These are phyloP conservation scores for Hygrophorus russula DNA, from an alignment of 768 basidiomycete species.

Conservation along the genomic window DNA sequence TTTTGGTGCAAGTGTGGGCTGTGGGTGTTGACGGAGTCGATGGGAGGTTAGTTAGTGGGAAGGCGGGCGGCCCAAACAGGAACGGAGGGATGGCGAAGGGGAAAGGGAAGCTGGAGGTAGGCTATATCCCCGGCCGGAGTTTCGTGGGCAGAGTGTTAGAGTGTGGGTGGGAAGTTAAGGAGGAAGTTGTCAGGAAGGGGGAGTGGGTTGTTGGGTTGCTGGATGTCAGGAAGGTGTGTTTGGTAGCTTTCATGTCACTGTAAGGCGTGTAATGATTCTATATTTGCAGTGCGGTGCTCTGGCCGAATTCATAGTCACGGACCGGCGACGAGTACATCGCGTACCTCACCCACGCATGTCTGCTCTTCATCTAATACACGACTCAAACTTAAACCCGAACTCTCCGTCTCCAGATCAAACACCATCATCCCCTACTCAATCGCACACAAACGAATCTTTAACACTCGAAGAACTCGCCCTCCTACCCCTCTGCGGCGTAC, in stretches of 20 bases:
- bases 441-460: conserved; percentile 10
- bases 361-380: neutral
- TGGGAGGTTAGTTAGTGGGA: conserved; percentile 47
- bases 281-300: conserved; percentile 63
- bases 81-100: conserved; percentile 1
- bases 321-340: conserved; percentile 66
- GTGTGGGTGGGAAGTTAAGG: conserved; percentile 70
- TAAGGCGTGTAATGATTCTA: conserved; percentile 6
- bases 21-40: conserved; percentile 76
- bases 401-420: neutral
- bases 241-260: conserved; percentile 6
- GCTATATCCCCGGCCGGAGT: conserved; percentile 79
- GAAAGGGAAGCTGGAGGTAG: conserved; percentile 30
- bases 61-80: conserved; percentile 16
- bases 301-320: conserved; percentile 79
- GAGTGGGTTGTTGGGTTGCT: conserved; percentile 83
- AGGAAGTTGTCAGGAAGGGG: conserved; percentile 54
- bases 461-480: conserved; percentile 69
- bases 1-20: conserved; percentile 86
- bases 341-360: conserved; percentile 48
- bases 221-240: conserved; percentile 67
- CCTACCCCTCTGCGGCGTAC: conserved; percentile 66
- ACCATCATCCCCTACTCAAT: conserved; percentile 1
- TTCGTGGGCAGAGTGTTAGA: conserved; percentile 80
- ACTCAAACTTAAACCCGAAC: conserved; percentile 4